Evolutionary conservation across 495 filamentous ascomycete genomes (phyloP).

Genomic region (Tuber borchii): DNA sequence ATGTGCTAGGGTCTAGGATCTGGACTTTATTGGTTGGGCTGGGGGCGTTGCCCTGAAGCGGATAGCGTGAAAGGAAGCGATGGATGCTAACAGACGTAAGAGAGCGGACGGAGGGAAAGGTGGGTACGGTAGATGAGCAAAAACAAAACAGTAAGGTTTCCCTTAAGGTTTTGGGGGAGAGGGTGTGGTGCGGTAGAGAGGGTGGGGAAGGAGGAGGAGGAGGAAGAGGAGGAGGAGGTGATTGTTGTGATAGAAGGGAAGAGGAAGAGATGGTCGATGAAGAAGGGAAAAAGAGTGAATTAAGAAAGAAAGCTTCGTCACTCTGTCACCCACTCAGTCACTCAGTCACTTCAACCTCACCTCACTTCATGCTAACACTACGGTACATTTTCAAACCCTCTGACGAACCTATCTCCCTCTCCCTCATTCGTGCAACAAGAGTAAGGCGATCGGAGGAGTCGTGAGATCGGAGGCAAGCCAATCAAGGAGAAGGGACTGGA

Average conservation of each 20-base stretch:
- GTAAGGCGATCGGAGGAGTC: background rate
- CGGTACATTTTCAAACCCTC: background rate
- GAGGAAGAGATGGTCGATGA: background rate
- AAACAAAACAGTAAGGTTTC: background rate
- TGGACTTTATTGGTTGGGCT: background rate
- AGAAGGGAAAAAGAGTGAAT: background rate
- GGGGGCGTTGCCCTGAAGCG: background rate
- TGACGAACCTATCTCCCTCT: background rate
- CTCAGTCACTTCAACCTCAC: background rate
- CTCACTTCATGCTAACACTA: background rate
- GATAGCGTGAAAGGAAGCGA: background rate
- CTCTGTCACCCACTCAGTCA: background rate
- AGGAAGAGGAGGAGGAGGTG: background rate
- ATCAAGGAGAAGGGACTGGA: constrained; percentile 14
- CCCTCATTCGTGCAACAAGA: background rate
- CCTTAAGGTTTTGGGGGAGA: background rate
- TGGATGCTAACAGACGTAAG: background rate
- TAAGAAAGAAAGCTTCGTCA: background rate
- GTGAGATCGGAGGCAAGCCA: background rate
- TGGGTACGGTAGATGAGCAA: background rate
- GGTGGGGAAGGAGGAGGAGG: background rate
- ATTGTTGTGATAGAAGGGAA: background rate
- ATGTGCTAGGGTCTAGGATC: background rate
- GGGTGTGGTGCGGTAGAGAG: background rate
- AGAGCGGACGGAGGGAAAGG: background rate